These are phyloP conservation scores for Azolla pinnata DNA, from an alignment of 75 land plant species.

Conservation along the genomic window DNA sequence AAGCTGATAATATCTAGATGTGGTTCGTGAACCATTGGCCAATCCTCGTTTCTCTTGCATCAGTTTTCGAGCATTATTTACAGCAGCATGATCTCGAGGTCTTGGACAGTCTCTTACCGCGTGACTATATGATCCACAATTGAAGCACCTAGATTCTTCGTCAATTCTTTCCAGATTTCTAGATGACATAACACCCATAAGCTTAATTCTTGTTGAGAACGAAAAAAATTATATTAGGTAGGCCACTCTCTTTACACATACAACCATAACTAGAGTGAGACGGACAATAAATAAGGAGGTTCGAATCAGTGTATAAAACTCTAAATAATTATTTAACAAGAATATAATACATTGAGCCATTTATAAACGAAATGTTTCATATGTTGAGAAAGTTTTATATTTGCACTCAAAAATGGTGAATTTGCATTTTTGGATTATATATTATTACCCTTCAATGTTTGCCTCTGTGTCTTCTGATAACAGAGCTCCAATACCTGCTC, in stretches of 20 bases:
- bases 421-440: no score
- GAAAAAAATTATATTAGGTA: no score
- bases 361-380: not conserved
- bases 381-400: not conserved
- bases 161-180: slow-evolving; percentile 34
- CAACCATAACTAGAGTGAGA: not conserved
- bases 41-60: slow-evolving; percentile 40
- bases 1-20: slow-evolving; percentile 69
- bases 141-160: slow-evolving; percentile 75
- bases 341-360: not conserved
- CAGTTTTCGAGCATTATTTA: slow-evolving; percentile 64
- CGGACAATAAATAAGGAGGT: not conserved
- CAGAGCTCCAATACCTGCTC: slow-evolving; percentile 38
- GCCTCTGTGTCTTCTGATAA: slow-evolving; percentile 23
- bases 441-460: slow-evolving; percentile 35
- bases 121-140: slow-evolving; percentile 91
- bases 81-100: slow-evolving; percentile 69
- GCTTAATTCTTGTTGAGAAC: not conserved
- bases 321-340: not conserved
- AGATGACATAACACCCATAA: slow-evolving; percentile 1
- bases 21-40: slow-evolving; percentile 31
- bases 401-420: slow-evolving; percentile 3
- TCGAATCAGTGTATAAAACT: not conserved
- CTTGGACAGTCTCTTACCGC: slow-evolving; percentile 69
- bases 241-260: not conserved